Percentiles rank a stretch among this genome's conserved stretches.
phyloP scores from a whole-genome alignment of 2,329 filamentous ascomycete species.

The Aureobasidium sp. region DNA sequence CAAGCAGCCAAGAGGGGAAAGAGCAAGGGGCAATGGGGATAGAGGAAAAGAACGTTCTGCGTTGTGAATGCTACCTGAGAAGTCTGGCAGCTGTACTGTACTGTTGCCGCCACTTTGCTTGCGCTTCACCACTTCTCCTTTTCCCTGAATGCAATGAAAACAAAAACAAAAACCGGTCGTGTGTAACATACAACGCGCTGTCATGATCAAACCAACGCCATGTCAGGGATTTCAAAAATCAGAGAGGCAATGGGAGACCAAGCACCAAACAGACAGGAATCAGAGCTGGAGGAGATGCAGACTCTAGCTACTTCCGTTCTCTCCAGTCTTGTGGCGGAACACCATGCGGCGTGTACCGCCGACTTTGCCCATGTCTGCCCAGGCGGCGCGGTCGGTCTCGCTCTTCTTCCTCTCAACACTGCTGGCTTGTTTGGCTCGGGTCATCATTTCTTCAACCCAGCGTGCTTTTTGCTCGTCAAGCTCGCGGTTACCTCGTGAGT shows the following conservation, averaged over 20 bases:
- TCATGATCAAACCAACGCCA: not conserved
- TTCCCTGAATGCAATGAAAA: not conserved
- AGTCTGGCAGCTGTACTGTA: not conserved
- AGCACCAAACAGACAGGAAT: not conserved
- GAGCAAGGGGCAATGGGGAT: too few species aligned
- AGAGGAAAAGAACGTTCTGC: not conserved
- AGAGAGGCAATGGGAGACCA: not conserved
- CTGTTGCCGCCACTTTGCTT: not conserved
- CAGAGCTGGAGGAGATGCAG: not conserved
- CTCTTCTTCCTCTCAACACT: conserved; percentile 41
- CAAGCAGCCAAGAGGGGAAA: too few species aligned
- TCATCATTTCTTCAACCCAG: conserved; percentile 79
- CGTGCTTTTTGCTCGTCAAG: conserved; percentile 63
- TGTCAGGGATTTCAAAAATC: not conserved
- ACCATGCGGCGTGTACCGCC: conserved; percentile 65
- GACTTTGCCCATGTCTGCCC: conserved; percentile 65
- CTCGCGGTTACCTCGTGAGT: not conserved
- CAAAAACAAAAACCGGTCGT: not conserved
- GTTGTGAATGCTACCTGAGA: not conserved
- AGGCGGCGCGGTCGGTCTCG: conserved; percentile 29
- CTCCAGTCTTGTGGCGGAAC: conserved; percentile 2
- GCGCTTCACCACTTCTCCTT: not conserved
- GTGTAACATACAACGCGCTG: not conserved
- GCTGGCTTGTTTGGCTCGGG: conserved; percentile 66
- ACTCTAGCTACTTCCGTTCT: not conserved